Conservation (phyloP, 257 asterid genomes). For the Capsicum chinense region DNA sequence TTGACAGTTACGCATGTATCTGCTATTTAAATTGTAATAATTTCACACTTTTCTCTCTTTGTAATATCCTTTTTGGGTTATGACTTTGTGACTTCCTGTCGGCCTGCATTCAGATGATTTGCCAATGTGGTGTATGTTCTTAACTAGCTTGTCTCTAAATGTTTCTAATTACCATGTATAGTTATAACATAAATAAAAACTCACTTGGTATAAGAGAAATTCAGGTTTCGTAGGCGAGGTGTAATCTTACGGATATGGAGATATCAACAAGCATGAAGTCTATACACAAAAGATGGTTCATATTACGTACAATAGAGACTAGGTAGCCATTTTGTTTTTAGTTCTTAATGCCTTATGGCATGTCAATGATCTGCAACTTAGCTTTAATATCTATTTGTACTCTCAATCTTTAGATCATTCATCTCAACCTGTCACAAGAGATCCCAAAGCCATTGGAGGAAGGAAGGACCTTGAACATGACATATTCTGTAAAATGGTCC, state of each 20-base stretch:
- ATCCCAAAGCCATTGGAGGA: constrained; percentile 59
- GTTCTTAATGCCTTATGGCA: neutral
- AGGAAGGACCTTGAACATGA: constrained; percentile 67
- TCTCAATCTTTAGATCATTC: constrained; percentile 50
- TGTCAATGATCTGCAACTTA: neutral
- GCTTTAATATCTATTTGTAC: neutral
- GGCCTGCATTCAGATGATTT: no score
- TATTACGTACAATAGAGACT: constrained; percentile 63
- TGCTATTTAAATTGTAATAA: no score
- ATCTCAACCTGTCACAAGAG: constrained; percentile 59
- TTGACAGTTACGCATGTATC: no score
- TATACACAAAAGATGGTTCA: constrained; percentile 63
- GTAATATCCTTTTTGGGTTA: no score
- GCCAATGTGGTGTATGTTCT: no score
- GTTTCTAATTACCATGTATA: no score
- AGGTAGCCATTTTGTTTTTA: constrained; percentile 43
- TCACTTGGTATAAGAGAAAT: neutral
- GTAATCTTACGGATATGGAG: constrained; percentile 48
- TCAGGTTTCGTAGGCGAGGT: constrained; percentile 70
- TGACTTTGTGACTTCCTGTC: no score
- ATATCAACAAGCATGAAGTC: constrained; percentile 48
- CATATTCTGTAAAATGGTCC: constrained; percentile 73
- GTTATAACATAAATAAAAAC: neutral
- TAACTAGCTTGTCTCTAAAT: no score
- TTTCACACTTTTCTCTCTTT: no score